Base-by-base conservation (phyloP, 768 basidiomycete species). In the Boletales sp. region DNA sequence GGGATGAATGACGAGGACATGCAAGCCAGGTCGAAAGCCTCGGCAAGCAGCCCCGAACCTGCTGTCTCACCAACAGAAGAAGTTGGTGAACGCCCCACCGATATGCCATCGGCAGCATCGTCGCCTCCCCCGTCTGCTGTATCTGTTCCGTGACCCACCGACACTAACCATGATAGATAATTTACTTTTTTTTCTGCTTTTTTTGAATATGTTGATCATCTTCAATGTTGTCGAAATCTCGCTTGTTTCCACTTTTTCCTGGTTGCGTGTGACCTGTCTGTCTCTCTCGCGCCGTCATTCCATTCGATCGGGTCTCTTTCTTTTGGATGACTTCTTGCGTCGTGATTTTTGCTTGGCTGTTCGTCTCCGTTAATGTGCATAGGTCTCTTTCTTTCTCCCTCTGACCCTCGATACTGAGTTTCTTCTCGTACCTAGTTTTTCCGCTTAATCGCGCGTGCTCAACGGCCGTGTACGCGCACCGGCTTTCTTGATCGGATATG, bases 121-220 rank as follows among this genome's bases (percentile, higher is more conserved):
- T 65, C 64, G 18, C 64, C 64, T 38, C 64, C 65, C 18, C 65
- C 64, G 9, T 66, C 64, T 35, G 64, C 64, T 41, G 63, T 66
- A 51, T 66, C 64, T 36, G 49, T 55, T 17, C 51, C 55, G 55
- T 66, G 46, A 66, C 49, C 36, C 38, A 38, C 40, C 51, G 50
- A 50, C 36, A 18, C 31, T 43, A 52, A 48, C 53, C 33, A 48
- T 49, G 44, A 61, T 64, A 66, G 64, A 64, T 63, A 53, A 54
- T 60, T 54, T 53, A 61, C 56, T 21, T 21, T 21, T 21, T 21
- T 21, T 21, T 21, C 4, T 21, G 2, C 4, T 21, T 21, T 21
- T 21, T 21, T 21, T 64, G 65, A 65, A 60, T 60, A 62, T 65
- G 65, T 65, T 61, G 65, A 65, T 47, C 65, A 60, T 67, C 57